Evolutionary conservation across 2,329 filamentous ascomycete species (phyloP).

Genomic region (Cladosporium sp.): DNA sequence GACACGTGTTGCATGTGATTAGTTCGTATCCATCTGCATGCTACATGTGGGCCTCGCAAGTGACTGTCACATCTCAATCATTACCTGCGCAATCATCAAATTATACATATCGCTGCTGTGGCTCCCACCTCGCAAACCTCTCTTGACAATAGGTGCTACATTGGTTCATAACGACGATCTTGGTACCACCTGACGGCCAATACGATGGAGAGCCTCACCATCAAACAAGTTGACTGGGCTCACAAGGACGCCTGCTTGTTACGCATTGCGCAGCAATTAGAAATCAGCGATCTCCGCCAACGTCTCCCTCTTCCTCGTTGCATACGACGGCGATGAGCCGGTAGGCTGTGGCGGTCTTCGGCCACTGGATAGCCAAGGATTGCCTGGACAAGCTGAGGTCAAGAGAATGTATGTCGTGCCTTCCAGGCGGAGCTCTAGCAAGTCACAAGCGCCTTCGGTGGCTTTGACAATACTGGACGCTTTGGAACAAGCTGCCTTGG

Average conservation of each 20-base stretch:
- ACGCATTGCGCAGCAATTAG: background rate
- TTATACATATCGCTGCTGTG: background rate
- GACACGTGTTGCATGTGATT: background rate
- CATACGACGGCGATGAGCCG: background rate
- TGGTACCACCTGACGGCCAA: background rate
- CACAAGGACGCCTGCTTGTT: background rate
- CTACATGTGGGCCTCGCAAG: background rate
- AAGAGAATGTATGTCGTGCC: constrained; percentile 17
- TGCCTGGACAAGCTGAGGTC: constrained; percentile 10
- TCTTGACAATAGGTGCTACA: background rate
- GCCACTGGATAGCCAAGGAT: constrained; percentile 3
- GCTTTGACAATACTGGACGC: background rate
- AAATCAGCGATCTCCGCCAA: constrained; percentile 6
- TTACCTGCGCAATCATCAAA: background rate
- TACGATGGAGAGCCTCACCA: background rate
- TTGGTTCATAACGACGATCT: background rate
- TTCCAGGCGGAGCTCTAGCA: background rate
- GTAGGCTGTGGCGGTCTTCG: constrained; percentile 11
- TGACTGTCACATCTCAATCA: background rate
- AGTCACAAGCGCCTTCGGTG: background rate
- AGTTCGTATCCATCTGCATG: background rate
- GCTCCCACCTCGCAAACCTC: background rate
- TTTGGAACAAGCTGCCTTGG: background rate
- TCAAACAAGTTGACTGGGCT: background rate
- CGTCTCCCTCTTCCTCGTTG: background rate